Base-by-base conservation (phyloP, 371 early-diverging fungal species). In the Phascolomyces articulosus region DNA sequence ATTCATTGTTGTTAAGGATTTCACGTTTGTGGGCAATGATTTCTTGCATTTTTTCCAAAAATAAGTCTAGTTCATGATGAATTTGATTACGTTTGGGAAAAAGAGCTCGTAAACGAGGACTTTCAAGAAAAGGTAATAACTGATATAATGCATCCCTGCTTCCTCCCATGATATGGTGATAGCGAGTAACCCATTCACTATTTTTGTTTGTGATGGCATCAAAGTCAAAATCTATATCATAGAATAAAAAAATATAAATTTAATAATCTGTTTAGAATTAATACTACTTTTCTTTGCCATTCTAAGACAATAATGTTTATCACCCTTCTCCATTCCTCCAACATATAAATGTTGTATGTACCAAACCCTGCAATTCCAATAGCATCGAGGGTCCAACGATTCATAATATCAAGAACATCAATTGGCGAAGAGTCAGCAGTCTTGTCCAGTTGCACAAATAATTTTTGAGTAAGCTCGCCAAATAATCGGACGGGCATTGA, bases 311-410 rank as follows among this genome's bases (percentile, higher is more conserved):
- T 9, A 34, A 11, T 34, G 11, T 9, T 34, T 34, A 34, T 34
- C n/a, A 4, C 18, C n/a, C 18, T 20, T 47, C n/a, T n/a, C n/a
- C n/a, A n/a, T n/a, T n/a, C n/a, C n/a, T 47, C 7, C 18, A n/a
- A n/a, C n/a, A n/a, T n/a, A n/a, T n/a, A n/a, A n/a, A n/a, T n/a
- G n/a, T 20, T 7, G 18, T 6, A 4, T 60, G 31, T 63, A 55
- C 64, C 64, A 61, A 80, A 81, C 2, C 74, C 74, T 34, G 71
- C 70, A 24, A 65, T 63, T 11, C 77, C 78, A 54, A 81, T 74
- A 16, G 71, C 74, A 48, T 81, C 81, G 1, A 81, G 49, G 7
- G 78, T 72, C 23, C 57, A 70, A 26, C 75, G 63, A 31, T 60
- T 65, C 59, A 74, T 67, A 3, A 34, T 18, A 21, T 31, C 31